Evolutionary conservation across 768 basidiomycete species (phyloP), one percentile per base, ranked within the genome.

Genomic region (Lentinus tigrinus): DNA sequence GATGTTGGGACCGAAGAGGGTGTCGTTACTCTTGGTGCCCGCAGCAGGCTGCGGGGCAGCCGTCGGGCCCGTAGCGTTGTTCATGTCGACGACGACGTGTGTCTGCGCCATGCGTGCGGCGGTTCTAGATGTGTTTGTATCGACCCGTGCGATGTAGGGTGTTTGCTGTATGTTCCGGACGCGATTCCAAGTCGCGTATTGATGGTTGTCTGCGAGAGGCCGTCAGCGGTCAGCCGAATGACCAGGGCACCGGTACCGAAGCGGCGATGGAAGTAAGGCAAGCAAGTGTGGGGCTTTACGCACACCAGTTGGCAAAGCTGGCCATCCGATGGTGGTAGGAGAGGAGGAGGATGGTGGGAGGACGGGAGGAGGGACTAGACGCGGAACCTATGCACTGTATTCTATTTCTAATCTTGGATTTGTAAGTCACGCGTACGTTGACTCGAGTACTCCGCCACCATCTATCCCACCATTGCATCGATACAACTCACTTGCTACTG

Each of bases 1-100:
- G 56, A 97, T 90, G 70, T 88, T 91, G 9, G 95, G 95, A 0
- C 95, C 95, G 72, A 96, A 97, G 44, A 97, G 82, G 0, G 91
- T 88, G 58, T 94, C 91, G 13, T 84, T 83, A 42, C 84, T 83
- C 69, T 84, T 87, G 52, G 63, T 65, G 1, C 67, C 61, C 36
- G 63, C 39, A 19, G 63, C 58, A 47, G 54, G 11, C 43, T 46
- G 36, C 42, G 55, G 28, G 13, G 63, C 14, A 17, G 57, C 42
- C 34, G 56, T 39, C 17, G 54, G 40, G 17, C 63, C 53, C 47
- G 66, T 56, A 46, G 69, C 55, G 52, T 71, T 72, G 31, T 65
- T 64, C 68, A 74, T 72, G 61, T 74, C 73, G 58, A 71, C 66
- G 39, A 73, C 67, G 28, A 70, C 64, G 37, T 67, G 63, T 34